phyloP scores from a whole-genome alignment of 2,329 filamentous ascomycete species.

The Grosmannia clavigera region DNA sequence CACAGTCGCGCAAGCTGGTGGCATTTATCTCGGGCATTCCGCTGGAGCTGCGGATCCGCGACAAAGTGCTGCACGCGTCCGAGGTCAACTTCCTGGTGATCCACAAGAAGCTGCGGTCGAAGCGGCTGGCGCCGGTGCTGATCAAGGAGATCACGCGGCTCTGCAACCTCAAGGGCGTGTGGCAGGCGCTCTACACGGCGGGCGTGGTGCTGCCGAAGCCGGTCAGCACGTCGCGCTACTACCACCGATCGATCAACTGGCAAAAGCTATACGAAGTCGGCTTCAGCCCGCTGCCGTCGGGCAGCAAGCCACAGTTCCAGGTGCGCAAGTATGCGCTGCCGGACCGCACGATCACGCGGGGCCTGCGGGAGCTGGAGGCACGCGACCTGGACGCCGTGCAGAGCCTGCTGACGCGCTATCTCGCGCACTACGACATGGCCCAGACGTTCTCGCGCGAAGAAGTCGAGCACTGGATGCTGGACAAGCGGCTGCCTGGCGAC shows the following conservation, averaged over 20 bases:
- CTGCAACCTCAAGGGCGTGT: conserved; percentile 76
- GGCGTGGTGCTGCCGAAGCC: conserved; percentile 85
- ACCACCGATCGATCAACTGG: conserved; percentile 89
- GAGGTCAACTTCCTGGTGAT: conserved; percentile 98
- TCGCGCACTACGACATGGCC: conserved; percentile 69
- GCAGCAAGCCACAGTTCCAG: conserved; percentile 77
- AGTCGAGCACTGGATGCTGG: conserved; percentile 75
- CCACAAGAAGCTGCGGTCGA: conserved; percentile 92
- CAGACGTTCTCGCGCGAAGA: conserved; percentile 73
- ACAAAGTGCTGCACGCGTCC: conserved; percentile 61
- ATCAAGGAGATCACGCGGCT: conserved; percentile 96
- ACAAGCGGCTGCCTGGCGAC: conserved; percentile 47
- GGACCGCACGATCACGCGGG: conserved; percentile 56
- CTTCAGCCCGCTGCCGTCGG: conserved; percentile 76
- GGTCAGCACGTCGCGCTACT: conserved; percentile 88
- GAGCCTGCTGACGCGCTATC: conserved; percentile 63
- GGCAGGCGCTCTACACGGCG: conserved; percentile 92
- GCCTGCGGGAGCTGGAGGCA: conserved; percentile 66
- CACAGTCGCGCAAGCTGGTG: conserved; percentile 73
- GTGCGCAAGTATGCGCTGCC: conserved; percentile 78
- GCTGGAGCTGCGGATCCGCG: conserved; percentile 66
- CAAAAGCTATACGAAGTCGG: conserved; percentile 89
- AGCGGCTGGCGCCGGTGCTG: conserved; percentile 81
- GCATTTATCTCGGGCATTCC: conserved; percentile 95
- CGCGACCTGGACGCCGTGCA: conserved; percentile 69